phyloP scores from a whole-genome alignment of 139 green algal species.

The Astrephomene gubernaculifera region DNA sequence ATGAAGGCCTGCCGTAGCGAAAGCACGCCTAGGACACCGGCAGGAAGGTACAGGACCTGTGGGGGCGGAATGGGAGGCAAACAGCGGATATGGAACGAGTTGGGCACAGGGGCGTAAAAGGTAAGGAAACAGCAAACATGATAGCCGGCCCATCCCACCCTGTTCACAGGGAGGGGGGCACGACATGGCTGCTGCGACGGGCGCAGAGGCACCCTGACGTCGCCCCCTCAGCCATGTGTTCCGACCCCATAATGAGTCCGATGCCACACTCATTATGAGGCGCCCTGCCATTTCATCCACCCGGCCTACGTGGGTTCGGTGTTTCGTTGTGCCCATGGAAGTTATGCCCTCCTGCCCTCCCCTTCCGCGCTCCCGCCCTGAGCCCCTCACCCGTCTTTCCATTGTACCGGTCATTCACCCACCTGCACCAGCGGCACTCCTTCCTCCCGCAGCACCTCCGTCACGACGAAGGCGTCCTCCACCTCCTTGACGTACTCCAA shows the following conservation, averaged over 20 bases:
- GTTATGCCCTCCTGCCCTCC: too few relatives aligned
- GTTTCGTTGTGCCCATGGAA: too few relatives aligned
- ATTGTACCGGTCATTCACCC: neutral
- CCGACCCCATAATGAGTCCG: too few relatives aligned
- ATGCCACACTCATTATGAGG: too few relatives aligned
- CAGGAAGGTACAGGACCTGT: slow-evolving; percentile 37
- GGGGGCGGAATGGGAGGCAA: neutral
- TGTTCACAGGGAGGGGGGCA: too few relatives aligned
- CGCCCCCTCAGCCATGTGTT: too few relatives aligned
- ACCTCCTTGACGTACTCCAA: slow-evolving; percentile 44
- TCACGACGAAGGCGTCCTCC: slow-evolving; percentile 19
- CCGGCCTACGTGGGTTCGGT: neutral
- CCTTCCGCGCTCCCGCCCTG: neutral
- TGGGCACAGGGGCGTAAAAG: too few relatives aligned
- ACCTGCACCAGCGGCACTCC: slow-evolving; percentile 45
- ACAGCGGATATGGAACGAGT: too few relatives aligned
- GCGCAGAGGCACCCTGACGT: too few relatives aligned
- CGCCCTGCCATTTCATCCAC: neutral
- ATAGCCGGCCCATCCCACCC: too few relatives aligned
- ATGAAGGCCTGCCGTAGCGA: neutral
- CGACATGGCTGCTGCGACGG: too few relatives aligned
- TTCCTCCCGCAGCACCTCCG: slow-evolving; percentile 33
- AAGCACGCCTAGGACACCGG: neutral
- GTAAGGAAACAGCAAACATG: too few relatives aligned
- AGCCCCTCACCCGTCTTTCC: neutral